A percentile compares a stretch with the other conserved stretches of the same genome.
These are phyloP conservation scores for Microcyclospora tardicrescens DNA, from an alignment of 2,329 filamentous ascomycete genomes.

Conservation along the genomic window DNA sequence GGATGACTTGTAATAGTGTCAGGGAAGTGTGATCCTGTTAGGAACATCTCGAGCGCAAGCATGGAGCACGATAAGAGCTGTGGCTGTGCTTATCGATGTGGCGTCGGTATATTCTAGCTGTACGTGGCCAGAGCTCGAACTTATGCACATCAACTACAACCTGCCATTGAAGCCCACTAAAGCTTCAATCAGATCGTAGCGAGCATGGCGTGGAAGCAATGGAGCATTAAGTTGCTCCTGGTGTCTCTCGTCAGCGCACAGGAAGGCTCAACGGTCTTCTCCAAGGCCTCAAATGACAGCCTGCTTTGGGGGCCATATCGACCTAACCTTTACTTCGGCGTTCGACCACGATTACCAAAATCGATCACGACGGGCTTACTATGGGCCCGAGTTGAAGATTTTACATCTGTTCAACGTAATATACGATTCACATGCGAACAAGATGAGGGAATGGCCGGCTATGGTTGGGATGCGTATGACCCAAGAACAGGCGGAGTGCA, in stretches of 20 bases:
- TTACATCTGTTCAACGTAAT: conserved; percentile 57
- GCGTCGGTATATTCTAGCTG: no score
- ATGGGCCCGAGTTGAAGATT: conserved; percentile 79
- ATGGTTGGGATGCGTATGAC: conserved; percentile 97
- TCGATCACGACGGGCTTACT: conserved; percentile 72
- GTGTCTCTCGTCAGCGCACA: conserved; percentile 10
- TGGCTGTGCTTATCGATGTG: no score
- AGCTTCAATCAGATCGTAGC: neutral
- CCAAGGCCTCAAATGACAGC: conserved; percentile 56
- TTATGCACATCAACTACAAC: no score
- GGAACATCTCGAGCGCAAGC: no score
- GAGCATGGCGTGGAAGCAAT: conserved; percentile 12
- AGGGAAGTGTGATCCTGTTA: no score
- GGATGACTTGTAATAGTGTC: neutral
- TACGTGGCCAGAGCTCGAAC: no score
- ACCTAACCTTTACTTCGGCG: conserved; percentile 87
- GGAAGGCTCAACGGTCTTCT: conserved; percentile 17
- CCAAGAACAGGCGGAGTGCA: conserved; percentile 75
- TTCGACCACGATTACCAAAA: conserved; percentile 68
- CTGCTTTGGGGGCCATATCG: conserved; percentile 93
- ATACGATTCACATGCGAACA: conserved; percentile 95
- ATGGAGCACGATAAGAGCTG: no score
- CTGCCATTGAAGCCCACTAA: neutral
- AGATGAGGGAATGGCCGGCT: conserved; percentile 82
- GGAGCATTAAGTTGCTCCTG: conserved; percentile 12